Percentiles rank a stretch among this genome's conserved stretches.
phyloP scores from a whole-genome alignment of 164 flowering plant species.

The Cinnamomum chago region DNA sequence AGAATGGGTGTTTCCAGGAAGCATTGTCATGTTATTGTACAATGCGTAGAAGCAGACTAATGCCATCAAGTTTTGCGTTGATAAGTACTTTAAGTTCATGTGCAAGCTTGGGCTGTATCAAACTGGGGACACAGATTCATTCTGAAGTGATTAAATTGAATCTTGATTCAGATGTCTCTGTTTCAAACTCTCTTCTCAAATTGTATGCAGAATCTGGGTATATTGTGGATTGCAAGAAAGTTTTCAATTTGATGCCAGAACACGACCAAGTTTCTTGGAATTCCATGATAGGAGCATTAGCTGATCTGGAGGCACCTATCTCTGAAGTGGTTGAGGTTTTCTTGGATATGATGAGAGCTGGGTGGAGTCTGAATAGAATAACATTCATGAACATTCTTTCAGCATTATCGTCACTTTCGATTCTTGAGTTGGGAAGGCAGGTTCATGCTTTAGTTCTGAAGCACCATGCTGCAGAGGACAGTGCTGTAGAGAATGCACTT shows the following conservation, averaged over 20 bases:
- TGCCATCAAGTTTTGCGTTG: constrained; percentile 64
- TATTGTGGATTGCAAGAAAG: constrained; percentile 44
- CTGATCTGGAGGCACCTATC: constrained; percentile 40
- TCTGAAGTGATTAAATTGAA: constrained; percentile 70
- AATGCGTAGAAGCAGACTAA: constrained; percentile 51
- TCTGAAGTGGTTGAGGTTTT: constrained; percentile 44
- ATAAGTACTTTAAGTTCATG: constrained; percentile 85
- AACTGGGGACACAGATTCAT: constrained; percentile 59
- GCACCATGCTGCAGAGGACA: constrained; percentile 31
- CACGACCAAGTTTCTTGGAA: constrained; percentile 86
- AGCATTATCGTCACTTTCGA: constrained; percentile 56
- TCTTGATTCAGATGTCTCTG: constrained; percentile 75
- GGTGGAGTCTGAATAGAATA: constrained; percentile 57
- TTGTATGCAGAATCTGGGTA: constrained; percentile 57
- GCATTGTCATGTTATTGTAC: constrained; percentile 38
- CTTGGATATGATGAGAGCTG: constrained; percentile 58
- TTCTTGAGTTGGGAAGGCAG: constrained; percentile 44
- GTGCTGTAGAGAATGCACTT: constrained; percentile 63
- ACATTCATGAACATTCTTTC: constrained; percentile 68
- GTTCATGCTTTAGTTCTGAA: constrained; percentile 66
- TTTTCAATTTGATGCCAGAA: constrained; percentile 59
- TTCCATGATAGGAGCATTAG: constrained; percentile 65
- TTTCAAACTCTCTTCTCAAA: constrained; percentile 77
- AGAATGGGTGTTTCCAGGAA: constrained; percentile 57
- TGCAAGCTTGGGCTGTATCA: constrained; percentile 53